Conservation (phyloP, 805 yeast species). For the Scheffersomyces lignosus region DNA sequence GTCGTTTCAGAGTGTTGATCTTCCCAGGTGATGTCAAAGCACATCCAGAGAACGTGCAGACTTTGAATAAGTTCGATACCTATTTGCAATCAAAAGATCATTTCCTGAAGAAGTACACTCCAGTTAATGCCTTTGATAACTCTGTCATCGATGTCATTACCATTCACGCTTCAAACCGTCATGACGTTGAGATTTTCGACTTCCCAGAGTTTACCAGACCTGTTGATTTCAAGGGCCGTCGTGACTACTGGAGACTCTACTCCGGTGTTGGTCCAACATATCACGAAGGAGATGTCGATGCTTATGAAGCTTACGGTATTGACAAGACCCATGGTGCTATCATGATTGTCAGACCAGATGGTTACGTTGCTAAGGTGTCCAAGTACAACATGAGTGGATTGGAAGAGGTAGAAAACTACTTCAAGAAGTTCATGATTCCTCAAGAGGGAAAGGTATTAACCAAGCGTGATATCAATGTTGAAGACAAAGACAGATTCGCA, state of each 20-base stretch:
- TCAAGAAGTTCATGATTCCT: constrained; percentile 13
- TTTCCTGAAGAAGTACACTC: constrained; percentile 19
- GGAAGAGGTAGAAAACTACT: constrained; percentile 16
- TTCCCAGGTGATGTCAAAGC: constrained; percentile 23
- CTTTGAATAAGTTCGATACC: constrained; percentile 8
- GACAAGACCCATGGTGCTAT: constrained; percentile 21
- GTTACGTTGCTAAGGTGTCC: constrained; percentile 26
- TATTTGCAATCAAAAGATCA: constrained; percentile 11
- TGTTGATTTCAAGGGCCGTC: constrained; percentile 16
- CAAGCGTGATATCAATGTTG: background rate
- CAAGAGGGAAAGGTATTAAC: constrained; percentile 8
- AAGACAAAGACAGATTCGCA: constrained; percentile 10
- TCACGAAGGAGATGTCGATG: constrained; percentile 26
- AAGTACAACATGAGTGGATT: constrained; percentile 15
- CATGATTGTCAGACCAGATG: constrained; percentile 31
- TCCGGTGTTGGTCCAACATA: constrained; percentile 24
- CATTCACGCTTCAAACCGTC: constrained; percentile 19
- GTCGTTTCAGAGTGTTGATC: constrained; percentile 27
- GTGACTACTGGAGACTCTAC: constrained; percentile 28
- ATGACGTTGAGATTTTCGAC: constrained; percentile 19
- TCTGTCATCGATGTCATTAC: constrained; percentile 26
- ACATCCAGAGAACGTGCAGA: constrained; percentile 1
- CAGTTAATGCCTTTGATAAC: constrained; percentile 16
- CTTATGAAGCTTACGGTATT: constrained; percentile 25
- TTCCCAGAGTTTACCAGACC: constrained; percentile 27